Base-by-base conservation (phyloP, 495 filamentous ascomycete species). In the Amphirosellinia nigrospora region DNA sequence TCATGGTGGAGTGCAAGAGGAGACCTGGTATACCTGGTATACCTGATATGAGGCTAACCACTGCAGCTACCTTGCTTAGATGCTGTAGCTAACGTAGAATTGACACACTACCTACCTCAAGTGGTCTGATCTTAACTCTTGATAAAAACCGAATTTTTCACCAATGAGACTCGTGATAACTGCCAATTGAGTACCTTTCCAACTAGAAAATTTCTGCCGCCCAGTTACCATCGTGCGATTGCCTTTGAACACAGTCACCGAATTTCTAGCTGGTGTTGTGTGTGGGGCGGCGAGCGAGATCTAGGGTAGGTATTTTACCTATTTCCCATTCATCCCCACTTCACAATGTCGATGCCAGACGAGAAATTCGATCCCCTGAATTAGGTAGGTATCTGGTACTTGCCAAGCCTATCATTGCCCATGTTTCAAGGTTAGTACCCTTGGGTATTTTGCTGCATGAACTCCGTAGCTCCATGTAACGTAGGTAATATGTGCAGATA, bases 311-410 rank as follows among this genome's bases (percentile, higher is more conserved):
- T 48, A 50, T 48, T 64, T 50, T 64, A 6, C 43, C 32, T 23
- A 36, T 64, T 64, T 64, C 61, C 61, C 43, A 64, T 46, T 26
- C 7, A 34, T 7, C 28, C 61, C 61, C 61, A 36, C 61, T 15
- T 23, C 16, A 10, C 15, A 50, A 50, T 36, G 15, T 38, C 61
- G 61, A 64, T 64, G 61, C 30, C 2, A 50, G 30, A 64, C 16
- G 19, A 21, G n/a, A 48, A 64, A 64, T 64, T n/a, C 43, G 61
- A 64, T 64, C 61, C 30, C n/a, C n/a, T n/a, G n/a, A n/a, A n/a
- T n/a, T n/a, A n/a, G n/a, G n/a, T n/a, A n/a, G n/a, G n/a, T n/a
- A n/a, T n/a, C 19, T 50, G 28, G 13, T 21, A 3, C 43, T 36
- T 19, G 28, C 41, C 61, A 30, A 64, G 61, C 19, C 41, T 6